Base-by-base conservation (phyloP, 2,329 filamentous ascomycete genomes). In the Ambrosiella beaveri region DNA sequence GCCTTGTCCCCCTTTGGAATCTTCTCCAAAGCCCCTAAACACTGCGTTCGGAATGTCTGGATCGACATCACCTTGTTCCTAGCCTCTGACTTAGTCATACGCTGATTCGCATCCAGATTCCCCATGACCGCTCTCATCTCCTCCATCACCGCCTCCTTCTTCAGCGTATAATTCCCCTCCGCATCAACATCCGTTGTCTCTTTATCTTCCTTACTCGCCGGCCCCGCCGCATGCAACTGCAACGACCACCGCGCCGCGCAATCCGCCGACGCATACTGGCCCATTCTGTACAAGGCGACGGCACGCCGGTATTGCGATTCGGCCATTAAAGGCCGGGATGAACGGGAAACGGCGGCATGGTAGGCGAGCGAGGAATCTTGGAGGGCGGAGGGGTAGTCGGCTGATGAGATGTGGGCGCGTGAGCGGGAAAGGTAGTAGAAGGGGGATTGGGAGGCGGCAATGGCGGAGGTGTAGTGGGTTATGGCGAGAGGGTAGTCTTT, bases 261-360 rank as follows among this genome's bases (percentile, higher is more conserved):
- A 60, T 83, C 78, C 0, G 89, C 84, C 69, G 96, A 85, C 2
- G 84, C 88, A 64, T 82, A 88, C 57, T 80, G 76, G 39, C 79
- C 80, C 45, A 89, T 73, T 54, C 82, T 79, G 68, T 81, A 86
- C 35, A 91, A 75, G 9, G 85, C 78, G 11, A 95, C 80, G 4
- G 81, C 86, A 41, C 91, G 81, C 64, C 90, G 81, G 65, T 93
- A 80, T 65, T 96, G 88, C 1, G 87, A 84, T n/a, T 88, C 80
- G 51, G 82, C 76, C 68, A 96, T 88, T 37, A 85, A 76, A 63
- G 88, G 81, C 55, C 86, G 81, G 65, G 84, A 85, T 38, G 79
- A 86, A 45, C 91, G 84, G 62, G 84, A 75, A 35, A 72, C 73
- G 2, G 83, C 84, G 3, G 76, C 71, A 41, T 76, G 70, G 57